Evolutionary conservation across 441 rosid genomes (phyloP).

Genomic region (Viola pubescens): DNA sequence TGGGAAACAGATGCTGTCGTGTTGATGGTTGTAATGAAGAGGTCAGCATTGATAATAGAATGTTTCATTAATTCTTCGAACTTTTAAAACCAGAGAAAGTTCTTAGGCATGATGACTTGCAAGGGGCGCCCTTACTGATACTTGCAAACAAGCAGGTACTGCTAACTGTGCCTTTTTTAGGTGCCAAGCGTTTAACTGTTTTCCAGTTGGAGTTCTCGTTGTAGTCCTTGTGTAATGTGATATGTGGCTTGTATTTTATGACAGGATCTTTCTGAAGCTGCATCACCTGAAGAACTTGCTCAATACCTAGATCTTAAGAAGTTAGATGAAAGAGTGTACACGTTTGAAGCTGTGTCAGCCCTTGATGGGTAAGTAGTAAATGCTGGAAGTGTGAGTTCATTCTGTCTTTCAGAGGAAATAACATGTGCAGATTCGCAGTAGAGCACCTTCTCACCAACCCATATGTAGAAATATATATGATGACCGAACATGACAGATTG

Average conservation of each 20-base stretch:
- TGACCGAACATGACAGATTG: slow-evolving; percentile 2
- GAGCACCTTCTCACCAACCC: neutral
- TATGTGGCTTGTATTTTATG: slow-evolving; percentile 7
- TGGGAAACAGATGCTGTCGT: neutral
- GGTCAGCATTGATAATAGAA: slow-evolving; percentile 1
- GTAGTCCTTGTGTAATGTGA: neutral
- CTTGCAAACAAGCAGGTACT: slow-evolving; percentile 93
- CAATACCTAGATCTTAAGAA: slow-evolving; percentile 83
- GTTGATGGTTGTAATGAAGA: neutral
- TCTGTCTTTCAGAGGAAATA: neutral
- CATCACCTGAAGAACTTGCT: slow-evolving; percentile 71
- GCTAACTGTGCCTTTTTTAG: neutral
- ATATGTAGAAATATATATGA: neutral
- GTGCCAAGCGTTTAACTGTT: neutral
- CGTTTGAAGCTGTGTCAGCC: slow-evolving; percentile 88
- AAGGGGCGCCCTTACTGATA: slow-evolving; percentile 88
- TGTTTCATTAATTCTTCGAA: slow-evolving; percentile 13
- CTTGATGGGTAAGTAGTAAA: slow-evolving; percentile 65
- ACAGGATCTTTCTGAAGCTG: slow-evolving; percentile 89
- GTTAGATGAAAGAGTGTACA: slow-evolving; percentile 80
- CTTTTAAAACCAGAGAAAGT: slow-evolving; percentile 59
- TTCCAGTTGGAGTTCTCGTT: neutral
- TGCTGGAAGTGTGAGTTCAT: neutral
- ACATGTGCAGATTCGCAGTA: neutral
- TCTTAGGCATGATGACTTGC: slow-evolving; percentile 89